A percentile compares a stretch with the other conserved stretches of the same genome.
These are phyloP conservation scores for Podila clonocystis DNA, from an alignment of 192 early-diverging fungal species.

Conservation along the genomic window DNA sequence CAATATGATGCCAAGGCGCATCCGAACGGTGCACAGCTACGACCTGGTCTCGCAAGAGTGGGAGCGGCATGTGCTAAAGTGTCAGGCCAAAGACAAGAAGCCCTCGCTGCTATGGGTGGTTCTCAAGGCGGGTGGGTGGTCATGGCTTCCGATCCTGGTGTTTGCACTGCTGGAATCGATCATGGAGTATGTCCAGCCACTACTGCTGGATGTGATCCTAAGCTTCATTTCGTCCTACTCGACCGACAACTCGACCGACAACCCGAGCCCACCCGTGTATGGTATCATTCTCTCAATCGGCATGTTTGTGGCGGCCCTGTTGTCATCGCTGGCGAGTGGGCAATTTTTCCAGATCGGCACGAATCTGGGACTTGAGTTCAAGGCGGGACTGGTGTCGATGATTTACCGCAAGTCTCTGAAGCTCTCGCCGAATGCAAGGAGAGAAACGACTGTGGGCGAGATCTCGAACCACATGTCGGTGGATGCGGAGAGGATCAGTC, in stretches of 20 bases:
- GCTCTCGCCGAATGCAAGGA: conserved; percentile 31
- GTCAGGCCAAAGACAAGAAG: neutral
- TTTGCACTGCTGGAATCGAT: conserved; percentile 11
- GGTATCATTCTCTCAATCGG: conserved; percentile 38
- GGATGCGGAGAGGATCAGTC: conserved; percentile 32
- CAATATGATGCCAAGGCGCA: conserved; percentile 32
- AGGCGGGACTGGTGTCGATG: conserved; percentile 38
- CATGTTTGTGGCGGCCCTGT: conserved; percentile 16
- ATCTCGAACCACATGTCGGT: conserved; percentile 53
- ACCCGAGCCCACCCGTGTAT: conserved; percentile 2
- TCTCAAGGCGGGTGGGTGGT: conserved; percentile 20
- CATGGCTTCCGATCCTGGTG: conserved; percentile 28
- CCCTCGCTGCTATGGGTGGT: conserved; percentile 34
- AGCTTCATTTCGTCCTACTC: conserved; percentile 37
- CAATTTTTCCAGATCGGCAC: conserved; percentile 15
- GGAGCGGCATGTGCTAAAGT: conserved; percentile 15
- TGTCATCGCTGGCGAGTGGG: conserved; percentile 10
- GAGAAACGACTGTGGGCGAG: conserved; percentile 40
- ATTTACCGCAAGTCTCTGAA: conserved; percentile 50
- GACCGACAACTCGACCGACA: conserved; percentile 24
- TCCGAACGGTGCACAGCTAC: conserved; percentile 14
- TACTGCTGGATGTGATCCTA: conserved; percentile 43
- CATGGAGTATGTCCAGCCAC: conserved; percentile 27
- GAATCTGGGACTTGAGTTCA: conserved; percentile 29
- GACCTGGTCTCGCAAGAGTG: conserved; percentile 4